Evolutionary conservation across 176 grass and related monocot species (phyloP), one percentile per base, ranked within the genome.

Genomic region (Luzula sylvatica): DNA sequence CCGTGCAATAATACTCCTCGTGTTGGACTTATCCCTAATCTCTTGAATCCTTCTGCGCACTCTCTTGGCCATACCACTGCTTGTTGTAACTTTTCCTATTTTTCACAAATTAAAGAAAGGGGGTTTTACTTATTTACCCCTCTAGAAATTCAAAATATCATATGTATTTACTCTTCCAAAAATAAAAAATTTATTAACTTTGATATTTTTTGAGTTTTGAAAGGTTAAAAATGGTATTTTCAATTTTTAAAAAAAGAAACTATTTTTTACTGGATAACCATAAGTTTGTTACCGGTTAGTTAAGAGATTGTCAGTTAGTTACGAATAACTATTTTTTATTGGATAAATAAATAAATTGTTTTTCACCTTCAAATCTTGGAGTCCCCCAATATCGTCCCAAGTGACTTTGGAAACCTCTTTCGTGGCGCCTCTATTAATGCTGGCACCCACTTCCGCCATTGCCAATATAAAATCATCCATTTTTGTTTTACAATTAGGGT

Each of bases 41-140:
- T 89, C 59, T 57, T 51, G 73, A 80, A 96, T 65, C 73, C 63
- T 45, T 66, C 59, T 70, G 73, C 78, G 71, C 79, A 81, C 19
- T 89, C 86, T 70, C 82, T 96, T 29, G 92, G 85, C 85, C 85
- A 96, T 64, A 89, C 81, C 58, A 89, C 81, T 66, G 74, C 92
- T 76, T 89, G 78, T 54, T 76, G 74, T 45, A 86, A 71, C 35
- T 86, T 82, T 82, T 89, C 82, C 85, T 96, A 69, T 42, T 59
- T 68, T 35, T n/a, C n/a, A n/a, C n/a, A n/a, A n/a, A n/a, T n/a
- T n/a, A n/a, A n/a, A n/a, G n/a, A n/a, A n/a, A n/a, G n/a, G n/a
- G n/a, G n/a, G n/a, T n/a, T n/a, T n/a, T n/a, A n/a, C n/a, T n/a
- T n/a, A n/a, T n/a, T n/a, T n/a, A n/a, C n/a, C n/a, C n/a, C n/a